A percentile compares a stretch with the other conserved stretches of the same genome.
Evolutionary conservation across 768 basidiomycete genomes (phyloP).

Genomic region (Boletus pseudo-olivaceus): DNA sequence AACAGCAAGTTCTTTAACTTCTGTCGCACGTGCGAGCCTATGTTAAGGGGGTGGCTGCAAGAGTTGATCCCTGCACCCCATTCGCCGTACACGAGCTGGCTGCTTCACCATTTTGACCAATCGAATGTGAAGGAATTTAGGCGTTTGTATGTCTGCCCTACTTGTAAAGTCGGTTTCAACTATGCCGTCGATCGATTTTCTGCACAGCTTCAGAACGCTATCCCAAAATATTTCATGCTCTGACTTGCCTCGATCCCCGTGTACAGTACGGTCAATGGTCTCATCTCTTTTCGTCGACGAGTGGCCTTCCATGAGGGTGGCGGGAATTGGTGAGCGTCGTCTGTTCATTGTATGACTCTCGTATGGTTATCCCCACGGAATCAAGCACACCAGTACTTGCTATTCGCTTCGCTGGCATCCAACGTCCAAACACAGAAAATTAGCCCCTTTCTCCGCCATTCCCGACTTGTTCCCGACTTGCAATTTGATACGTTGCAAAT

Average conservation of each 20-base stretch:
- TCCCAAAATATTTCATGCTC: slow-evolving; percentile 18
- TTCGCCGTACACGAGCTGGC: slow-evolving; percentile 17
- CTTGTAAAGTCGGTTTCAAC: not conserved
- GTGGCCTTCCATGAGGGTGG: too few species aligned
- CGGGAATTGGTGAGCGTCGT: too few species aligned
- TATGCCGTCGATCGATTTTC: not conserved
- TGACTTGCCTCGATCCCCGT: not conserved
- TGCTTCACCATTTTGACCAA: slow-evolving; percentile 20
- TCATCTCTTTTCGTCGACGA: too few species aligned
- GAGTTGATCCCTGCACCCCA: not conserved
- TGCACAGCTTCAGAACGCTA: slow-evolving; percentile 2
- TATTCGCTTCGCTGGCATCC: not conserved
- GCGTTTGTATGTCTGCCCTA: not conserved
- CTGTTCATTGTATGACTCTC: too few species aligned
- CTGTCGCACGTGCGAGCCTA: not conserved
- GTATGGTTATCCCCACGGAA: too few species aligned
- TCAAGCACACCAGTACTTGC: too few species aligned
- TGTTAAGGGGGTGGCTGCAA: too few species aligned
- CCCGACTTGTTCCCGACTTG: not conserved
- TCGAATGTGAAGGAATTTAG: too few species aligned
- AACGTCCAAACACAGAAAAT: not conserved
- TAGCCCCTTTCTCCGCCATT: not conserved
- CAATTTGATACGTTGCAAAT: not conserved
- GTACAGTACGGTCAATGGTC: not conserved
- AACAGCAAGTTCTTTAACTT: not conserved